Evolutionary conservation across 768 basidiomycete species (phyloP).

Genomic region (Exidia glandulosa): DNA sequence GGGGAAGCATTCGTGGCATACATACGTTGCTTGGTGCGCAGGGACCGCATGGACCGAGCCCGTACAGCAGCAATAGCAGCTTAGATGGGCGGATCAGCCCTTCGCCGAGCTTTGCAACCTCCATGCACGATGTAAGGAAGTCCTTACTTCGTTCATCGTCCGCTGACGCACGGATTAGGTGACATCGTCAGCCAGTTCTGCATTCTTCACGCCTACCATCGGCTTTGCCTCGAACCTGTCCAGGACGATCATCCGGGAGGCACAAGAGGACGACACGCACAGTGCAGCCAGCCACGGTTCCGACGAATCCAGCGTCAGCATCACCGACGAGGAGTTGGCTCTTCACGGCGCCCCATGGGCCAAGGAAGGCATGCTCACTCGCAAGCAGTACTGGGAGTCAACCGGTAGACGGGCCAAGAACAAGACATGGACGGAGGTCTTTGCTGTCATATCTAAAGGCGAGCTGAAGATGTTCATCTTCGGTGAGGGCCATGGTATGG

Average conservation of each 20-base stretch:
- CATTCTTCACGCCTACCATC: conserved; percentile 74
- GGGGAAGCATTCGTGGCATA: conserved; percentile 83
- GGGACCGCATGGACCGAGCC: conserved; percentile 41
- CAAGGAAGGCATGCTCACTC: conserved; percentile 91
- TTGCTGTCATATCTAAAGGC: conserved; percentile 91
- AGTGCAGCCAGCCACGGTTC: conserved; percentile 57
- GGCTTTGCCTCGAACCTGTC: conserved; percentile 95
- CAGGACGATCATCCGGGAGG: conserved; percentile 91
- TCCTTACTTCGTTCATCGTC: not conserved
- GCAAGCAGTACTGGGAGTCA: conserved; percentile 91
- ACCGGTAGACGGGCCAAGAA: conserved; percentile 75
- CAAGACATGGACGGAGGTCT: conserved; percentile 88
- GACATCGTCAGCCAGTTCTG: conserved; percentile 49
- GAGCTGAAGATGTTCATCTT: conserved; percentile 95
- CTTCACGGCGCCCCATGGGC: conserved; percentile 96
- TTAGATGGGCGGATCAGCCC: conserved; percentile 88
- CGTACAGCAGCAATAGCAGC: conserved; percentile 75
- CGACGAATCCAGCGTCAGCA: conserved; percentile 64
- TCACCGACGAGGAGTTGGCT: conserved; percentile 91
- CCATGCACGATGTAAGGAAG: conserved; percentile 63
- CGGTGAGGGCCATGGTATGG: conserved; percentile 58
- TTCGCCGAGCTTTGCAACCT: conserved; percentile 87
- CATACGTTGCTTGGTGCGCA: conserved; percentile 65
- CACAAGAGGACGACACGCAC: conserved; percentile 79
- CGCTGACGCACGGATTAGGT: conserved; percentile 26